Percentiles rank a stretch among this genome's conserved stretches.
phyloP scores from a whole-genome alignment of 2,329 filamentous ascomycete genomes.

The Pyricularia sp. region DNA sequence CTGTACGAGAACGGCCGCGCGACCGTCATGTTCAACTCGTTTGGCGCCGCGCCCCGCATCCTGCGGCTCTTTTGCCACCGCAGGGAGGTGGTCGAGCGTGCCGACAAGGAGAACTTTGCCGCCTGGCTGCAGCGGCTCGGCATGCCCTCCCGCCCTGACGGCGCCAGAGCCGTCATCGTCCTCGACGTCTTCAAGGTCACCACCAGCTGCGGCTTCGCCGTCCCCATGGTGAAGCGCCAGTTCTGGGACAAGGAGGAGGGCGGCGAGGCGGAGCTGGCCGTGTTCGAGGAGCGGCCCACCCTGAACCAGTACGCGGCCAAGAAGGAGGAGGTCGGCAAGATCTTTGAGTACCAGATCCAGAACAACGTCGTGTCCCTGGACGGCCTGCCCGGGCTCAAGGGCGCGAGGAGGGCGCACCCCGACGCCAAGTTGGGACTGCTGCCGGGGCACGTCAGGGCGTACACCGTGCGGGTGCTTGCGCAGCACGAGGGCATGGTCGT shows the following conservation, averaged over 20 bases:
- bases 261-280: constrained; percentile 23
- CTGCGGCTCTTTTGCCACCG: constrained; percentile 54
- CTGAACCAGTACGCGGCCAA: constrained; percentile 41
- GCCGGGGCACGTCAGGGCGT: constrained; percentile 25
- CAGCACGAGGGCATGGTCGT: not conserved
- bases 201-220: constrained; percentile 57
- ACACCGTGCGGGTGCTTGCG: not conserved
- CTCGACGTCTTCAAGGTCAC: constrained; percentile 56
- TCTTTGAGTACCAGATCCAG: constrained; percentile 18
- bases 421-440: constrained; percentile 37
- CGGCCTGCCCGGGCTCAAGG: constrained; percentile 37
- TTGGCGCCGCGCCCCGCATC: constrained; percentile 49
- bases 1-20: constrained; percentile 22
- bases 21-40: constrained; percentile 31
- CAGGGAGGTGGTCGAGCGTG: constrained; percentile 46
- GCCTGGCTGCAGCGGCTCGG: constrained; percentile 33
- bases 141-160: constrained; percentile 23
- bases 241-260: constrained; percentile 15
- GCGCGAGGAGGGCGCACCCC: constrained; percentile 29
- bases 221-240: constrained; percentile 40
- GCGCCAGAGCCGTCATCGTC: constrained; percentile 50
- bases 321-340: constrained; percentile 35
- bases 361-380: constrained; percentile 10
- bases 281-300: constrained; percentile 46
- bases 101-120: constrained; percentile 34